These are phyloP conservation scores for Aureobasidium sp. DNA, from an alignment of 2,329 filamentous ascomycete species.

Conservation along the genomic window DNA sequence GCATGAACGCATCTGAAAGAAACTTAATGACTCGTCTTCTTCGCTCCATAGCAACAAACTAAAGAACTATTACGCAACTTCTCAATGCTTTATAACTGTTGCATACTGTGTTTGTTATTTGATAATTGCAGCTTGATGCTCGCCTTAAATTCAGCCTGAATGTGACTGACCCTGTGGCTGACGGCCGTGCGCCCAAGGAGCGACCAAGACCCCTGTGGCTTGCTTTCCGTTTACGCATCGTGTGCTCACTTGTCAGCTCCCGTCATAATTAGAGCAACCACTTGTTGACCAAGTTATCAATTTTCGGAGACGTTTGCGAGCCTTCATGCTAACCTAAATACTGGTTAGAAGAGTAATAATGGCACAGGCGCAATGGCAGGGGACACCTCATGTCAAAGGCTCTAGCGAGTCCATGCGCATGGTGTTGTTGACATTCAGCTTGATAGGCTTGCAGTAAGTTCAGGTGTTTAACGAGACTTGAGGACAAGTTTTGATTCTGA, in stretches of 20 bases:
- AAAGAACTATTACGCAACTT: neutral
- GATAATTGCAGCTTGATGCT: neutral
- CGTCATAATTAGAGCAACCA: neutral
- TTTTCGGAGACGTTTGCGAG: neutral
- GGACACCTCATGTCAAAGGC: slow-evolving; percentile 55
- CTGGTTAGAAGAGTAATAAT: neutral
- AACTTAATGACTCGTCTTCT: slow-evolving; percentile 12
- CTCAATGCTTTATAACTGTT: too few species aligned
- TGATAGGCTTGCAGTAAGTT: slow-evolving; percentile 77
- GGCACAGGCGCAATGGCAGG: slow-evolving; percentile 20
- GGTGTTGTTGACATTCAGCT: slow-evolving; percentile 75
- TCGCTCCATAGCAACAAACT: slow-evolving; percentile 7
- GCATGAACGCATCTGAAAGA: slow-evolving; percentile 12
- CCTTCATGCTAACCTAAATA: neutral
- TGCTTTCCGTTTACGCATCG: neutral
- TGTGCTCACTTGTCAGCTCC: neutral
- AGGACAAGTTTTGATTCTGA: neutral
- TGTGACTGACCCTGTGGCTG: neutral
- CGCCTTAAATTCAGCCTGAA: neutral
- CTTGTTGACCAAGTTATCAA: neutral
- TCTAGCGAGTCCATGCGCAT: slow-evolving; percentile 76
- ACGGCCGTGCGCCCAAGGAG: neutral
- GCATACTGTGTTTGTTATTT: neutral
- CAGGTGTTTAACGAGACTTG: neutral
- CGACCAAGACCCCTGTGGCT: neutral